Conservation (phyloP, 1,284 basidiomycete genomes). For the Cutaneotrichosporon curvatum region DNA sequence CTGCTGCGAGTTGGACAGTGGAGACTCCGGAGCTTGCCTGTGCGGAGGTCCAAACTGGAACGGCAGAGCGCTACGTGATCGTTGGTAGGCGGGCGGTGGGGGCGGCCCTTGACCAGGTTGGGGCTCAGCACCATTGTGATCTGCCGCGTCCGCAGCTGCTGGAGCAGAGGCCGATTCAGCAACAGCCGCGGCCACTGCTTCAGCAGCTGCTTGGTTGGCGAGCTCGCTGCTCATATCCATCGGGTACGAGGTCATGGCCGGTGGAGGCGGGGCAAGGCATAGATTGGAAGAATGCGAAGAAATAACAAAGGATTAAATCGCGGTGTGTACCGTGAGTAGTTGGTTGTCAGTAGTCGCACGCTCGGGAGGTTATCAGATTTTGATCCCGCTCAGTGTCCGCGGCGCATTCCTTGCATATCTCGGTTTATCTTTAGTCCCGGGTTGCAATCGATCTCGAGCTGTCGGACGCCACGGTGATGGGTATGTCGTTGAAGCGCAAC, state of each 20-base stretch:
- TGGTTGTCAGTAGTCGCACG: no score
- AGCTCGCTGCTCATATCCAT: slow-evolving; percentile 33
- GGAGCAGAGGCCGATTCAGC: slow-evolving; percentile 1
- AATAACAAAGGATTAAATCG: neutral
- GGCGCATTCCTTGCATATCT: no score
- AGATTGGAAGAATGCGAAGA: neutral
- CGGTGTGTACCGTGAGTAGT: no score
- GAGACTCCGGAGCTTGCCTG: slow-evolving; percentile 16
- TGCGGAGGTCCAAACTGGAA: slow-evolving; percentile 12
- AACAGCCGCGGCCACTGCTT: slow-evolving; percentile 26
- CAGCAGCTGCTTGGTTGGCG: slow-evolving; percentile 34
- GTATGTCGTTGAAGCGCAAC: no score
- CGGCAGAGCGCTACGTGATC: slow-evolving; percentile 5
- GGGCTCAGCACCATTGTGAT: slow-evolving; percentile 2
- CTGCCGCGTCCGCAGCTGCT: neutral
- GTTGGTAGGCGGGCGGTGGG: slow-evolving; percentile 17
- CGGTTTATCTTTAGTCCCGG: no score
- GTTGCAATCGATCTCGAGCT: no score
- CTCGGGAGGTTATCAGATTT: no score
- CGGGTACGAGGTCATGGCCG: neutral
- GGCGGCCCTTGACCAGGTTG: slow-evolving; percentile 13
- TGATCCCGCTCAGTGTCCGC: no score
- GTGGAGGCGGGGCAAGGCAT: slow-evolving; percentile 20
- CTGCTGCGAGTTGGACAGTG: slow-evolving; percentile 26
- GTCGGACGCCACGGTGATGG: no score